Percentiles rank a stretch among this genome's conserved stretches.
Conservation (phyloP, 495 filamentous ascomycete genomes). For the Penicillium atrosanguineum region DNA sequence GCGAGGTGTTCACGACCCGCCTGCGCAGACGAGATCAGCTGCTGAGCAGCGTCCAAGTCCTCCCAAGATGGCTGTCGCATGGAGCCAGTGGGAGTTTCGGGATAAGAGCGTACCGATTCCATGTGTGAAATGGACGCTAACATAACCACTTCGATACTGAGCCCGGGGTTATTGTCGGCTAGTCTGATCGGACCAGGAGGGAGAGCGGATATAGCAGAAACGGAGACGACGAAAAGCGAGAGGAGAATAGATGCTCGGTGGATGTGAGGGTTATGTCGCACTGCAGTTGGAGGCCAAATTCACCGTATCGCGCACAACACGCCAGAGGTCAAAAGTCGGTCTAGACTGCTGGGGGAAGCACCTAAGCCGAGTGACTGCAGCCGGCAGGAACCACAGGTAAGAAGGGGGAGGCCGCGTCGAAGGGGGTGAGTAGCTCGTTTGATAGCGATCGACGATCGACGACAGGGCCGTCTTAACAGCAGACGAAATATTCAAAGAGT, state of each 20-base stretch:
- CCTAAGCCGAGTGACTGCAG: neutral
- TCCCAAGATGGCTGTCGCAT: conserved; percentile 45
- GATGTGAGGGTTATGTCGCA: conserved; percentile 33
- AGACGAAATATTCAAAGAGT: conserved; percentile 4
- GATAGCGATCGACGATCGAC: neutral
- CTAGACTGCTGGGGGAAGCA: conserved; percentile 27
- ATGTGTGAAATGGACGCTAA: conserved; percentile 42
- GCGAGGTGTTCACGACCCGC: conserved; percentile 40
- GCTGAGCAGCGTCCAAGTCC: conserved; percentile 47
- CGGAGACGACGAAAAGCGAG: conserved; percentile 22
- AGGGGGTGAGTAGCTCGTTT: neutral
- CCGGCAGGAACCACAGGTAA: neutral
- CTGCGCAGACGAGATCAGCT: conserved; percentile 46
- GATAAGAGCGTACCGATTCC: conserved; percentile 41
- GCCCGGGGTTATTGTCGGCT: conserved; percentile 3
- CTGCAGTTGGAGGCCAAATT: conserved; percentile 38
- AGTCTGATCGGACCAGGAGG: neutral
- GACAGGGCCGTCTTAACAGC: neutral
- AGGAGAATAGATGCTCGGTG: conserved; percentile 5
- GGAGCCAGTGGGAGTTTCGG: conserved; percentile 29
- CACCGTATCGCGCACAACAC: conserved; percentile 32
- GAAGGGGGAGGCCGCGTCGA: conserved; percentile 2
- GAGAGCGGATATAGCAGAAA: conserved; percentile 5
- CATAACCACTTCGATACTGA: conserved; percentile 29
- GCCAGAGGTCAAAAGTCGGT: conserved; percentile 41